Percentiles rank a stretch among this genome's conserved stretches.
Conservation (phyloP, 805 yeast species). For the Candida rishiriensis region DNA sequence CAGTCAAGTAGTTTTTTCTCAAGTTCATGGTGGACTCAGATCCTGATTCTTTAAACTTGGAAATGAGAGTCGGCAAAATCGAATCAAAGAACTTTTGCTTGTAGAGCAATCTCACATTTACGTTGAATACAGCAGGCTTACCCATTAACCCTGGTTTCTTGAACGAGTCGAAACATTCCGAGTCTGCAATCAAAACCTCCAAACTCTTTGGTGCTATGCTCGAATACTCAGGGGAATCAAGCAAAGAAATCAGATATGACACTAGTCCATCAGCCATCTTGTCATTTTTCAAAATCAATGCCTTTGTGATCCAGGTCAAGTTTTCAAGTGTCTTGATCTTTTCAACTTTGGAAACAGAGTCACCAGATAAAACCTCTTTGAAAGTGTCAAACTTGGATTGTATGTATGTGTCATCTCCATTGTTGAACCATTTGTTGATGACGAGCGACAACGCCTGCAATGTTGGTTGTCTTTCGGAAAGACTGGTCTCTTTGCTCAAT, state of each 20-base stretch:
- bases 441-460: slow-evolving; percentile 52
- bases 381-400: slow-evolving; percentile 8
- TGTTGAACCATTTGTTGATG: slow-evolving; percentile 50
- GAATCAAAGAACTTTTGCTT: slow-evolving; percentile 74
- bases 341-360: slow-evolving; percentile 3
- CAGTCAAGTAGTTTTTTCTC: slow-evolving; percentile 44
- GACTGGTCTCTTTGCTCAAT: slow-evolving; percentile 18
- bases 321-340: slow-evolving; percentile 43
- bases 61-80: slow-evolving; percentile 52
- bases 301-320: slow-evolving; percentile 69
- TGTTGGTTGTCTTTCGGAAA: slow-evolving; percentile 45
- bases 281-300: slow-evolving; percentile 57
- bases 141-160: slow-evolving; percentile 24
- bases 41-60: slow-evolving; percentile 34
- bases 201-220: slow-evolving; percentile 47
- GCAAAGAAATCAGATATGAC: slow-evolving; percentile 30
- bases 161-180: slow-evolving; percentile 51
- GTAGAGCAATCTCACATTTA: slow-evolving; percentile 63
- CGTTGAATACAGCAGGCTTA: slow-evolving; percentile 36
- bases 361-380: not conserved
- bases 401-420: slow-evolving; percentile 8
- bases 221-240: slow-evolving; percentile 33
- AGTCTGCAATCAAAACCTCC: slow-evolving; percentile 64
- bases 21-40: slow-evolving; percentile 31
- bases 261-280: slow-evolving; percentile 31